Base-by-base conservation (phyloP, 257 asterid species). In the Gentiana straminea region DNA sequence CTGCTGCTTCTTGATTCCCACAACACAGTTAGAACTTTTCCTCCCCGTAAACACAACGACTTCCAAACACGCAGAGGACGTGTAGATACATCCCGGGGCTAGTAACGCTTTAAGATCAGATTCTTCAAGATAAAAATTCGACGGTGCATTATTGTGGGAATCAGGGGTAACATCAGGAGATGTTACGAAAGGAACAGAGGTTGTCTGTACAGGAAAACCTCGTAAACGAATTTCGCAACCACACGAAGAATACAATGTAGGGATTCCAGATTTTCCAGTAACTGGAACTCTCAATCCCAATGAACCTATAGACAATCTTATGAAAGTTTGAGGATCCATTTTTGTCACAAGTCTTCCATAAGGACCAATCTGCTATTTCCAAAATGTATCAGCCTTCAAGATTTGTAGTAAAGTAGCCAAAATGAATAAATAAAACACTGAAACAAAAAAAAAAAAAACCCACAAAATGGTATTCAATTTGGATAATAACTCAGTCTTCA, bases 261-360 rank as follows among this genome's bases (percentile, higher is more conserved):
- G 76, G 59, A 72, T 63, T 64, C 84, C 83, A 8, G 88, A 68
- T 68, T 79, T 84, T 33, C 78, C 47, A 5, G 81, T 51, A 55
- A 64, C 75, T 0, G 86, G 77, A 61, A 79, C 63, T 81, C 96
- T 73, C 70, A 91, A 67, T 47, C 96, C 98, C 70, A 91, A 64
- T 45, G 87, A 91, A 44, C 96, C 94, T 55, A 91, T 72, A 41
- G 98, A 91, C 64, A 91, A 73, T 74, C 96, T 77, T 46, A 91
- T 79, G 64, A 91, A 91, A 68, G 94, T 89, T 64, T 87, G 92
- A 57, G 98, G 96, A 71, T 87, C 96, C 98, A 91, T 91, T 64
- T 52, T 45, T 55, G 80, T 75, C 77, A 77, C 59, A 74, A 72
- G 59, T 57, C 49, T 53, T 52, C 87, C 95, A 86, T 81, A 53